These are phyloP conservation scores for Tylopilus balloui DNA, from an alignment of 768 basidiomycete species.

Conservation along the genomic window DNA sequence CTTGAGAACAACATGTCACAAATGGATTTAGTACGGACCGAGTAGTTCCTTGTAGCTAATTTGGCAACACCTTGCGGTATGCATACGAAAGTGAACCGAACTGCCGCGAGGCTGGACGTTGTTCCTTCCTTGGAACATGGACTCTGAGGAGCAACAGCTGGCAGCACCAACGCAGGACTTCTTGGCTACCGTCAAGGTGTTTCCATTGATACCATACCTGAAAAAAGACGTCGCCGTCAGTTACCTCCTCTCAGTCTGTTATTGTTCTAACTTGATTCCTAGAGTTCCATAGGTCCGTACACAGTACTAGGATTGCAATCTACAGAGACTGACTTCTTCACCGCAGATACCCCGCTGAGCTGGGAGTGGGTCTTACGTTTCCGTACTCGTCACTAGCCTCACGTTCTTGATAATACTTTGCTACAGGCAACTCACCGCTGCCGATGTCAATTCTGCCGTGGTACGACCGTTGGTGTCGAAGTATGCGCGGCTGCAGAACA, in stretches of 20 bases:
- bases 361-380: conserved; percentile 62
- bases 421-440: conserved; percentile 70
- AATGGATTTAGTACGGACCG: conserved; percentile 24
- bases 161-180: conserved; percentile 55
- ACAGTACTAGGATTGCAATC: background rate
- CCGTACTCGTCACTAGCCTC: background rate
- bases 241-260: conserved; percentile 16
- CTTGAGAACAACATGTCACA: conserved; percentile 35
- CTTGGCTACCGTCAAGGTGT: conserved; percentile 65
- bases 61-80: conserved; percentile 15
- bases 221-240: conserved; percentile 67
- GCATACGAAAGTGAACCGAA: no score
- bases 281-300: conserved; percentile 29
- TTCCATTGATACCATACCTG: conserved; percentile 72
- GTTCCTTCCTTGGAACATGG: conserved; percentile 26
- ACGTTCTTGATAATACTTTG: conserved; percentile 5
- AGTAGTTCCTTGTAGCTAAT: conserved; percentile 24
- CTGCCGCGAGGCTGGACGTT: conserved; percentile 4
- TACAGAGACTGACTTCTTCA: background rate
- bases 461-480: conserved; percentile 74
- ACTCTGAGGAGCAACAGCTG: conserved; percentile 29
- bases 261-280: conserved; percentile 7
- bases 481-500: conserved; percentile 72
- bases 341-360: conserved; percentile 61
- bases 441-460: conserved; percentile 77